phyloP scores from a whole-genome alignment of 139 green algal species.

The Zygnema circumcarinatum region DNA sequence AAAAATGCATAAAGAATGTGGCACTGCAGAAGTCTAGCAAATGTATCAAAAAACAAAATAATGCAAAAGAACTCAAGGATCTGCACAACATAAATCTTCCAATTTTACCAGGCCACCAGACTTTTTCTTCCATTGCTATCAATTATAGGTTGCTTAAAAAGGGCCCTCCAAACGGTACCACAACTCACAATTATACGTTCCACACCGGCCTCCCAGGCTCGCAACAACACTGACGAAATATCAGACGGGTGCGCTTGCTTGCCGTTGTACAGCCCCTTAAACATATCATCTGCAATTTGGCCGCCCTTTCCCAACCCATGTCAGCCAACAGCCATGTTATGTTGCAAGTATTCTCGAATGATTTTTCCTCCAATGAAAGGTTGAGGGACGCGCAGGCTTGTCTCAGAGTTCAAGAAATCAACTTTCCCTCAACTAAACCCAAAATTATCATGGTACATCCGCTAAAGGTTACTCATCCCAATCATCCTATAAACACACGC shows the following conservation, averaged over 20 bases:
- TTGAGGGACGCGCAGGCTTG: background rate
- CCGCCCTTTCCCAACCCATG: background rate
- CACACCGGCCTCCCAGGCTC: slow-evolving; percentile 54
- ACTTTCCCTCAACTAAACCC: background rate
- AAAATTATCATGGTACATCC: background rate
- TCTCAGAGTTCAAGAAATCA: background rate
- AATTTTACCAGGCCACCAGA: too few relatives aligned
- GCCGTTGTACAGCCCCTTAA: slow-evolving; percentile 52
- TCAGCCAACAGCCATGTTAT: too few relatives aligned
- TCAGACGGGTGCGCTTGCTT: slow-evolving; percentile 48
- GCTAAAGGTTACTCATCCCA: background rate
- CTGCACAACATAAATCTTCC: too few relatives aligned
- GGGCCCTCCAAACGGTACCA: background rate
- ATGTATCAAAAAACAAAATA: too few relatives aligned
- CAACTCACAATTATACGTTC: slow-evolving; percentile 52
- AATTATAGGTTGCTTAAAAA: too few relatives aligned
- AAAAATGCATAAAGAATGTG: too few relatives aligned
- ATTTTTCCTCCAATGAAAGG: too few relatives aligned
- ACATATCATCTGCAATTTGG: slow-evolving; percentile 49
- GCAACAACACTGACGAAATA: slow-evolving; percentile 28
- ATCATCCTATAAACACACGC: background rate
- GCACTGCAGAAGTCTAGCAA: too few relatives aligned
- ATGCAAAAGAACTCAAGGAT: too few relatives aligned
- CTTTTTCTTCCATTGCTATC: too few relatives aligned
- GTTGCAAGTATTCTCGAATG: too few relatives aligned